phyloP scores from a whole-genome alignment of 1,284 basidiomycete species.

The Tylopilus sp. region DNA sequence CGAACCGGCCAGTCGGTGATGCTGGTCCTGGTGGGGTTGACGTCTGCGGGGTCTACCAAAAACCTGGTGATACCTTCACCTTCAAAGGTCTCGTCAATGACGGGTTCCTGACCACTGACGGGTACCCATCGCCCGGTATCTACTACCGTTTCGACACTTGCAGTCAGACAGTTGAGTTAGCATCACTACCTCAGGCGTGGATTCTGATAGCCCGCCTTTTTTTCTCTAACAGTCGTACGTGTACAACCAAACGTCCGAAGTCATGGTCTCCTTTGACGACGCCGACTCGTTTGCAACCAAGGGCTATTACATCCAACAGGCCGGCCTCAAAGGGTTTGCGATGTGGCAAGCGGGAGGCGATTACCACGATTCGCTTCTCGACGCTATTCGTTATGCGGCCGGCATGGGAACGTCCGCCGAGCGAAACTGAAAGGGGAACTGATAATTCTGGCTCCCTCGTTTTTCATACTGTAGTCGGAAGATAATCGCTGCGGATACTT shows the following conservation, averaged over 20 bases:
- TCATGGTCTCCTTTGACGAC: slow-evolving; percentile 39
- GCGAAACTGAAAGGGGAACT: too few relatives aligned
- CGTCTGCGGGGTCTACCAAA: slow-evolving; percentile 36
- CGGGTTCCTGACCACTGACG: slow-evolving; percentile 37
- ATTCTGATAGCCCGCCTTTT: slow-evolving; percentile 1
- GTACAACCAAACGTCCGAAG: slow-evolving; percentile 38
- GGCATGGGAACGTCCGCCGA: too few relatives aligned
- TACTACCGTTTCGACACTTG: slow-evolving; percentile 43
- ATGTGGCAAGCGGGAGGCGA: slow-evolving; percentile 60
- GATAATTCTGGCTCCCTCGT: too few relatives aligned
- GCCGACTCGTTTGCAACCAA: slow-evolving; percentile 50
- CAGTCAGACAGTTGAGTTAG: slow-evolving; percentile 44
- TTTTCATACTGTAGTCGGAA: too few relatives aligned
- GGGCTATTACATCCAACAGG: slow-evolving; percentile 46
- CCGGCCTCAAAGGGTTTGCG: slow-evolving; percentile 48
- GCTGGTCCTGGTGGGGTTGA: slow-evolving; percentile 31
- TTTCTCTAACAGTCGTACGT: slow-evolving; percentile 43
- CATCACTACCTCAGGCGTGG: not conserved
- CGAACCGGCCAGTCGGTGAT: slow-evolving; percentile 39
- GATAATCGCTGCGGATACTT: too few relatives aligned
- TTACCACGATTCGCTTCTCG: slow-evolving; percentile 46
- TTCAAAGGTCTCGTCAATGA: slow-evolving; percentile 41
- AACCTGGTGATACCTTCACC: slow-evolving; percentile 38
- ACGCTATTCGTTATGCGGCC: slow-evolving; percentile 36
- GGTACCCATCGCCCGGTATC: too few relatives aligned